Conservation (phyloP, 169 alveolate genomes). For the Plasmodium fragile region DNA sequence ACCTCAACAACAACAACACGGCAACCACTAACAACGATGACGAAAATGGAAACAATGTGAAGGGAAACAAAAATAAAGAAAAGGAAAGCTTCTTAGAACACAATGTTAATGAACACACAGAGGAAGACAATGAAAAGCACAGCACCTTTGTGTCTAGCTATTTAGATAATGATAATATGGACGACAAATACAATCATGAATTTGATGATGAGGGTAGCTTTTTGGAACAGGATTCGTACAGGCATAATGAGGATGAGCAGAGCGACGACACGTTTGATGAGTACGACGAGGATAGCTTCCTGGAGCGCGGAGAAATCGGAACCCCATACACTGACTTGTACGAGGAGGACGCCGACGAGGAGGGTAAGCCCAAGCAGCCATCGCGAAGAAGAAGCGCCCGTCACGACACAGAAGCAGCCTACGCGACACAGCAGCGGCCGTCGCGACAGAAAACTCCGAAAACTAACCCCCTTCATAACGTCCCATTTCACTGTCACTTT, state of each 20-base stretch:
- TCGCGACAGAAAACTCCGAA: background rate
- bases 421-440: background rate
- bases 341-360: background rate
- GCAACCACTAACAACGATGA: no score
- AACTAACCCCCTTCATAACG: background rate
- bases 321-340: background rate
- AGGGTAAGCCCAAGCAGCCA: background rate
- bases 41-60: background rate
- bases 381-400: background rate
- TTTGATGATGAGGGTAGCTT: conserved; percentile 16
- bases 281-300: conserved; percentile 20
- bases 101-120: background rate
- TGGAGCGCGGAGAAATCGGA: conserved; percentile 16
- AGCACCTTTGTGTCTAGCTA: conserved; percentile 2
- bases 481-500: background rate
- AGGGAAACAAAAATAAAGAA: background rate
- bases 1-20: background rate
- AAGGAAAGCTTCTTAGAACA: conserved; percentile 28
- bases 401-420: no score
- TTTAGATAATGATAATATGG: background rate
- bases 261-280: background rate
- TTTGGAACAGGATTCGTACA: conserved; percentile 5
- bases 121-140: background rate
- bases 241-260: background rate
- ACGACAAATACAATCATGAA: background rate